Conservation (phyloP, 108 stramenopile genomes). For the Nitzschia putrida region DNA sequence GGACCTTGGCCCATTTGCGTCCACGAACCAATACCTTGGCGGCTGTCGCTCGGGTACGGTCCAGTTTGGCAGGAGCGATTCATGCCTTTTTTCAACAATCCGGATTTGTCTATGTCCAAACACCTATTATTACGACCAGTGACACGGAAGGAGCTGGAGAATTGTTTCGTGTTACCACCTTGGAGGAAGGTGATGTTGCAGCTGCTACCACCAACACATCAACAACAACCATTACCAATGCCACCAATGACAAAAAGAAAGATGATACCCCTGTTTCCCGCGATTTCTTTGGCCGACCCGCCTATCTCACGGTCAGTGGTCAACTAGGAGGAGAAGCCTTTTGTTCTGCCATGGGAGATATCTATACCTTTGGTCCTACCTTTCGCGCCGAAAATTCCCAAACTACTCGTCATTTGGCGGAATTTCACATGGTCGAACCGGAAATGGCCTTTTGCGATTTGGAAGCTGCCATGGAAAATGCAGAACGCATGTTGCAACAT, state of each 20-base stretch:
- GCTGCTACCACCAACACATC: conserved; percentile 46
- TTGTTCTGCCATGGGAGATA: conserved; percentile 95
- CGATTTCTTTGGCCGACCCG: conserved; percentile 95
- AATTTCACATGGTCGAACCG: conserved; percentile 98
- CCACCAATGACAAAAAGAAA: not conserved
- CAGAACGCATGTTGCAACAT: conserved; percentile 92
- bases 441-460: conserved; percentile 99
- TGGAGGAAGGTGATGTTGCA: conserved; percentile 74
- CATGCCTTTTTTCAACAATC: conserved; percentile 89
- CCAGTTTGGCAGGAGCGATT: conserved; percentile 80
- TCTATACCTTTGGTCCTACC: conserved; percentile 99
- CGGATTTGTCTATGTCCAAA: conserved; percentile 95
- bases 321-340: conserved; percentile 96
- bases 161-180: conserved; percentile 97
- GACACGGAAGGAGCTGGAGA: conserved; percentile 99
- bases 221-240: conserved; percentile 39
- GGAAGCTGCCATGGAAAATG: conserved; percentile 93
- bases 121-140: conserved; percentile 95
- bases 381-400: conserved; percentile 99
- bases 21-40: conserved; percentile 96
- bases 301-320: conserved; percentile 96
- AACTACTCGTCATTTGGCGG: conserved; percentile 95
- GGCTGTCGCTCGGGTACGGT: conserved; percentile 93
- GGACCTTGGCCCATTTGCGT: conserved; percentile 95
- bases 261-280: conserved; percentile 72